A percentile compares a stretch with the other conserved stretches of the same genome.
These are phyloP conservation scores for Euryodendron excelsum DNA, from an alignment of 148 eudicot genomes.

Conservation along the genomic window DNA sequence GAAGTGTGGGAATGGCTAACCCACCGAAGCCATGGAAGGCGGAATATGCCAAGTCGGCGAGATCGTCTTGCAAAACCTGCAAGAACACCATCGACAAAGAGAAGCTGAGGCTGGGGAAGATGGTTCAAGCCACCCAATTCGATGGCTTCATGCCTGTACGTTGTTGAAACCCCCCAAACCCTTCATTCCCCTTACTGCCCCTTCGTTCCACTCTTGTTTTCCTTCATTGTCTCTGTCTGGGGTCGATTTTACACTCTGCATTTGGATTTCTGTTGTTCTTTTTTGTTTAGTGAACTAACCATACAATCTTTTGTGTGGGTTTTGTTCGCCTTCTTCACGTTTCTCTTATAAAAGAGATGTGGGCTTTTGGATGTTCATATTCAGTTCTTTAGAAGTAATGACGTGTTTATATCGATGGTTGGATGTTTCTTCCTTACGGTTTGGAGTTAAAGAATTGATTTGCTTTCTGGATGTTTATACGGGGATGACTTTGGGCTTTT, in stretches of 20 bases:
- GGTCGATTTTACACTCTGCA: background rate
- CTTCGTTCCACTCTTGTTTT: background rate
- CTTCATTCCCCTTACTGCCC: background rate
- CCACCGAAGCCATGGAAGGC: constrained; percentile 93
- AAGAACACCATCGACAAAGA: constrained; percentile 71
- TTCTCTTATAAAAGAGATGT: background rate
- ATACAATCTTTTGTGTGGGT: constrained; percentile 4
- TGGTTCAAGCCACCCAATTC: constrained; percentile 87
- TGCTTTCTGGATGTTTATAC: background rate
- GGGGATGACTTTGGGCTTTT: background rate
- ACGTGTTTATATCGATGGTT: background rate
- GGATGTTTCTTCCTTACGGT: background rate
- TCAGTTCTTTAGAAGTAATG: background rate
- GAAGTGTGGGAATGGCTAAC: constrained; percentile 48
- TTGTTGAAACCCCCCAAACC: constrained; percentile 2
- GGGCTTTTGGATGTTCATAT: background rate
- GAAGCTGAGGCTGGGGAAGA: constrained; percentile 75
- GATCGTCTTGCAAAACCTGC: constrained; percentile 90
- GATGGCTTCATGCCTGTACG: constrained; percentile 97
- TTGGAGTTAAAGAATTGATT: background rate
- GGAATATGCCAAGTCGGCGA: constrained; percentile 89
- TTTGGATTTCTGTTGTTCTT: background rate
- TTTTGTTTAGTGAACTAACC: background rate
- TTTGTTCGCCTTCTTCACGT: background rate
- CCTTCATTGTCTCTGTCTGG: background rate